Evolutionary conservation across 805 yeast genomes (phyloP), one percentile per base, ranked within the genome.

Genomic region (Schizosaccharomyces osmophilus): DNA sequence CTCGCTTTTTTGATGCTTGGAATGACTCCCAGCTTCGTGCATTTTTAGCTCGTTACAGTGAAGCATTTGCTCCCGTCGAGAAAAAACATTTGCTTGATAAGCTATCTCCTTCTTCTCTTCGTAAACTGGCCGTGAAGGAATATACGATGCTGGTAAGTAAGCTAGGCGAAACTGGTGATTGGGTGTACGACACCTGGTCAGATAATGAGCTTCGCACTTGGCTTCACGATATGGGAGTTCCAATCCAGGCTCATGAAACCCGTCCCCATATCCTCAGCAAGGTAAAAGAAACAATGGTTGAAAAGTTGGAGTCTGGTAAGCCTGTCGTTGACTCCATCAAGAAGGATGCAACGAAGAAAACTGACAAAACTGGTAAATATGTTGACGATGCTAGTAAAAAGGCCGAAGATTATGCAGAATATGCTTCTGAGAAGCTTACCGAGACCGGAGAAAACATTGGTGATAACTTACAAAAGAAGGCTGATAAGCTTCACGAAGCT

Each of bases 151-250:
- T 32, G 9, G 19, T 22, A 5, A 9, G 17, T 11, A 41, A 57
- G 11, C 26, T 57, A 29, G 43, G 60, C 11, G 26, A 36, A 29
- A 22, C 60, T 36, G 60, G 26, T 3, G 60, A 57, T 36, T 57
- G 60, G 60, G 45, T 57, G 17, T 57, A 29, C 26, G 74, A 74
- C 59, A 62, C 70, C 39, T 75, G 79, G 77, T 68, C 75, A 24
- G 71, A 72, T 59, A 67, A 73, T 4, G 76, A 74, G 63, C 65
- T 78, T 55, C 67, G 72, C 64, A 70, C 69, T 51, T 77, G 79
- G 79, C 69, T 76, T 15, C 72, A 72, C 60, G 66, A 68, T 62
- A 75, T 76, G 64, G 70, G 69, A 4, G 61, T 74, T 41, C 62
- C 62, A 5, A 63, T 64, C 26, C 19, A 17, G 8, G n/a, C 31